These are phyloP conservation scores for Ustilago esculenta DNA, from an alignment of 1,284 basidiomycete species.

Conservation along the genomic window DNA sequence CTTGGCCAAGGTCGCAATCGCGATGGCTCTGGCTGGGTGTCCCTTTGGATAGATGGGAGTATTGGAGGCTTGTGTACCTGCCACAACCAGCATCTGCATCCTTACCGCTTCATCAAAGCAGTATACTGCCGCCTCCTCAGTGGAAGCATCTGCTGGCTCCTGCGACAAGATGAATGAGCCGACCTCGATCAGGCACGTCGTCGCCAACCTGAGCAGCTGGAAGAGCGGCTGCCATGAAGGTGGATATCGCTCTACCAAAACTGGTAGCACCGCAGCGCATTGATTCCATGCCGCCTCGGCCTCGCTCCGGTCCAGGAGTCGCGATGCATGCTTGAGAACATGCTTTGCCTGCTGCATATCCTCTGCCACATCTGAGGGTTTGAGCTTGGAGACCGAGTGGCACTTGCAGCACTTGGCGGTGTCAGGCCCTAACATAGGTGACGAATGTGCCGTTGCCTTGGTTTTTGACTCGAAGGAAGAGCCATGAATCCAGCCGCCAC, in stretches of 20 bases:
- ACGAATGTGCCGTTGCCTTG: not conserved
- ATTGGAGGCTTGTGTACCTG: constrained; percentile 70
- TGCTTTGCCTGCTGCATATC: constrained; percentile 76
- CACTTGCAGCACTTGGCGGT: constrained; percentile 69
- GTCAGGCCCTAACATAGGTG: not conserved
- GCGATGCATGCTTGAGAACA: constrained; percentile 76
- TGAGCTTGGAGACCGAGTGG: constrained; percentile 70
- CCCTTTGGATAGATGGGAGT: constrained; percentile 72
- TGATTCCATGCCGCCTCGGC: constrained; percentile 72
- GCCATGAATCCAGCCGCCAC: constrained; percentile 61
- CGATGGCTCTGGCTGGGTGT: constrained; percentile 81
- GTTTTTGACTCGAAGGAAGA: constrained; percentile 67
- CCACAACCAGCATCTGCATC: constrained; percentile 71
- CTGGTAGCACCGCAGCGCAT: constrained; percentile 74
- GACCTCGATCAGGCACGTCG: constrained; percentile 73
- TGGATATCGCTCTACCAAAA: constrained; percentile 70
- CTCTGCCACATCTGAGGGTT: constrained; percentile 71
- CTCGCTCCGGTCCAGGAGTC: constrained; percentile 63
- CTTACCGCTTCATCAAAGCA: constrained; percentile 42
- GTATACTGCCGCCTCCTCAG: constrained; percentile 21
- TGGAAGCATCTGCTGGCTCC: not conserved
- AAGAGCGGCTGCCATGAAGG: constrained; percentile 75
- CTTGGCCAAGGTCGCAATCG: constrained; percentile 82
- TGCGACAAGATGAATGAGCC: constrained; percentile 29
- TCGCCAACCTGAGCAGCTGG: constrained; percentile 76